Evolutionary conservation across 2,329 filamentous ascomycete species (phyloP).

Genomic region (Ceratocystis alfenasii): DNA sequence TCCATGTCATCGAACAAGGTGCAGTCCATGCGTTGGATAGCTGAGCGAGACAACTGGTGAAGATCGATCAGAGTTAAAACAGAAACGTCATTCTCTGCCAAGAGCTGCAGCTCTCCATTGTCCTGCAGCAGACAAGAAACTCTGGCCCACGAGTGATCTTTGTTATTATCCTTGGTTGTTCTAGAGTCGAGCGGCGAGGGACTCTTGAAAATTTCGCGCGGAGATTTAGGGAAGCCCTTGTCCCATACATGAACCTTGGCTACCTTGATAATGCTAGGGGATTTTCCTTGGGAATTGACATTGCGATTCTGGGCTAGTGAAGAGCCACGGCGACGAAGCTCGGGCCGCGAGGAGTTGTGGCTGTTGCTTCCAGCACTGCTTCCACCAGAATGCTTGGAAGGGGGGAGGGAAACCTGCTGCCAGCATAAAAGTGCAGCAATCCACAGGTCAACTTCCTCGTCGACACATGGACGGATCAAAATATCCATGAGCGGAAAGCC

Average conservation of each 20-base stretch:
- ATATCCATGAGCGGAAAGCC: constrained; percentile 35
- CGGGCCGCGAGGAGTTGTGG: constrained; percentile 31
- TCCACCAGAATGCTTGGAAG: constrained; percentile 41
- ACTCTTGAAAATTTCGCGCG: constrained; percentile 44
- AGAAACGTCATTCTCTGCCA: constrained; percentile 71
- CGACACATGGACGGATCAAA: constrained; percentile 50
- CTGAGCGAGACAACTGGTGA: constrained; percentile 76
- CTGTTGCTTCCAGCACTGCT: constrained; percentile 27
- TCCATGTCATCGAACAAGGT: constrained; percentile 78
- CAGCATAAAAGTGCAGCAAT: constrained; percentile 69
- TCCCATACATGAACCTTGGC: constrained; percentile 89
- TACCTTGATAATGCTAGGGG: constrained; percentile 77
- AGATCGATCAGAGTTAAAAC: constrained; percentile 76
- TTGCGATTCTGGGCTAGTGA: constrained; percentile 12
- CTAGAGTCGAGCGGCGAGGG: constrained; percentile 47
- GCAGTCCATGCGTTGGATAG: constrained; percentile 78
- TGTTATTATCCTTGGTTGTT: constrained; percentile 29
- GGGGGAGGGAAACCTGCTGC: constrained; percentile 58
- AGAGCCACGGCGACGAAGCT: constrained; percentile 33
- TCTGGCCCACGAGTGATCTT: constrained; percentile 50
- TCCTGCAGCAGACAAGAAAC: constrained; percentile 91
- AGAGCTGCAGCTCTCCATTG: constrained; percentile 84
- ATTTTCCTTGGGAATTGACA: constrained; percentile 22
- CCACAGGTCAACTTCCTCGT: constrained; percentile 64
- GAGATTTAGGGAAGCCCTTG: constrained; percentile 49